Percentiles rank a stretch among this genome's conserved stretches.
Conservation (phyloP, 2,329 filamentous ascomycete genomes). For the Fusarium pseudograminearum region DNA sequence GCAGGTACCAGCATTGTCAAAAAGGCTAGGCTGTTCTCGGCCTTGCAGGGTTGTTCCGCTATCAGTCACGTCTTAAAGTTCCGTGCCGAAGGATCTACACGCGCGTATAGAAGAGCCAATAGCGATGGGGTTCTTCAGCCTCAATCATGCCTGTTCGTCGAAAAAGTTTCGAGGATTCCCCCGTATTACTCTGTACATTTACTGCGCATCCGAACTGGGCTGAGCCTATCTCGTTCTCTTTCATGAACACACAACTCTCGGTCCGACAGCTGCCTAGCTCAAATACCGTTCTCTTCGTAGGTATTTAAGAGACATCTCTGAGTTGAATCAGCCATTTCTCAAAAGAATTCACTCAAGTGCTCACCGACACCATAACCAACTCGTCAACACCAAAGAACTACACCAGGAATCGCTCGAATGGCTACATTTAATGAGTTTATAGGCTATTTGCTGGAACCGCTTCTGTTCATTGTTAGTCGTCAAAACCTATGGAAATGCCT, state of each 20-base stretch:
- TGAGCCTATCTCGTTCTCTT: not conserved
- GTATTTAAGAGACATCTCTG: not conserved
- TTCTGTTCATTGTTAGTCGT: not conserved
- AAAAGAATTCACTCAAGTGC: not conserved
- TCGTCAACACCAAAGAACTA: not conserved
- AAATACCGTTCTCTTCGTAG: not conserved
- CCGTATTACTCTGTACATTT: not conserved
- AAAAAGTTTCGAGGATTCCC: not conserved
- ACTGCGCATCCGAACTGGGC: not conserved
- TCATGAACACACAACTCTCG: not conserved
- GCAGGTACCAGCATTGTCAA: not conserved
- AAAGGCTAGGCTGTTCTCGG: not conserved
- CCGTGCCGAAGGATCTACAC: not conserved
- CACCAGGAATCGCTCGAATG: not conserved
- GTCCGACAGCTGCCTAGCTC: not conserved
- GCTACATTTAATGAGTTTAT: not conserved
- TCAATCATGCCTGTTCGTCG: not conserved
- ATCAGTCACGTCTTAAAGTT: slow-evolving; percentile 1
- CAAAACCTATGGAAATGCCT: fast-evolving
- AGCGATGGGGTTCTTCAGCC: not conserved
- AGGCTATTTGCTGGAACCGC: not conserved
- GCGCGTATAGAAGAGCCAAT: slow-evolving; percentile 19
- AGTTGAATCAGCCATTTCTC: not conserved
- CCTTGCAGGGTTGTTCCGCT: not conserved
- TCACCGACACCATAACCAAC: not conserved